phyloP scores from a whole-genome alignment of 257 asterid species.

The Plantago elongata region DNA sequence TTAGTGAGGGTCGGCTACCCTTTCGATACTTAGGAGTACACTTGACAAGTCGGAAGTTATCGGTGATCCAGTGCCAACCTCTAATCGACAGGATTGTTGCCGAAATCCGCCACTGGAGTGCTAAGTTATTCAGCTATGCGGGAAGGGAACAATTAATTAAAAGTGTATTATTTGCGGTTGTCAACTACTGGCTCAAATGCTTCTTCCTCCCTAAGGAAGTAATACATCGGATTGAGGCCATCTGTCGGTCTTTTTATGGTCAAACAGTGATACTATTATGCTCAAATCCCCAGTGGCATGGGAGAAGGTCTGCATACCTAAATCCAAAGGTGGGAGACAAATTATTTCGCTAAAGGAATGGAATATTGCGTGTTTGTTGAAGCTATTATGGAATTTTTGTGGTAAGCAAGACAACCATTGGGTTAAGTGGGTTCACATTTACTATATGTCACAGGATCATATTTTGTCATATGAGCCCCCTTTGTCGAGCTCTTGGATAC shows the following conservation, averaged over 20 bases:
- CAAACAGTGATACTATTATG: not conserved
- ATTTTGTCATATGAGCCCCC: not conserved
- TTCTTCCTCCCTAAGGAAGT: no score
- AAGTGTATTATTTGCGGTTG: no score
- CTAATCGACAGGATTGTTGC: not conserved
- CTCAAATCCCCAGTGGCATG: not conserved
- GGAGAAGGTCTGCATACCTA: not conserved
- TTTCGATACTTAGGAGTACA: not conserved
- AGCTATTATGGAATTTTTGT: no score
- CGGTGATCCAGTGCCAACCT: not conserved
- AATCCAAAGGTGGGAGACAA: not conserved
- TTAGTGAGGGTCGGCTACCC: not conserved
- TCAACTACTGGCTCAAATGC: no score
- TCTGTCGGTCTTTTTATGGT: not conserved
- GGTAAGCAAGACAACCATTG: not conserved
- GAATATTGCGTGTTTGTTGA: not conserved
- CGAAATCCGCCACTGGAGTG: not conserved
- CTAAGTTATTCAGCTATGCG: not conserved
- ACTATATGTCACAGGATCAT: not conserved
- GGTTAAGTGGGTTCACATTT: not conserved
- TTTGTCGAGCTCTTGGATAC: not conserved
- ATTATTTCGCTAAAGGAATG: not conserved
- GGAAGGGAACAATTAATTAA: not conserved
- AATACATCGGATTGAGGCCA: not conserved
- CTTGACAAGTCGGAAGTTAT: not conserved